phyloP scores from a whole-genome alignment of 2,329 filamentous ascomycete genomes.

The Colletotrichum higginsianum region DNA sequence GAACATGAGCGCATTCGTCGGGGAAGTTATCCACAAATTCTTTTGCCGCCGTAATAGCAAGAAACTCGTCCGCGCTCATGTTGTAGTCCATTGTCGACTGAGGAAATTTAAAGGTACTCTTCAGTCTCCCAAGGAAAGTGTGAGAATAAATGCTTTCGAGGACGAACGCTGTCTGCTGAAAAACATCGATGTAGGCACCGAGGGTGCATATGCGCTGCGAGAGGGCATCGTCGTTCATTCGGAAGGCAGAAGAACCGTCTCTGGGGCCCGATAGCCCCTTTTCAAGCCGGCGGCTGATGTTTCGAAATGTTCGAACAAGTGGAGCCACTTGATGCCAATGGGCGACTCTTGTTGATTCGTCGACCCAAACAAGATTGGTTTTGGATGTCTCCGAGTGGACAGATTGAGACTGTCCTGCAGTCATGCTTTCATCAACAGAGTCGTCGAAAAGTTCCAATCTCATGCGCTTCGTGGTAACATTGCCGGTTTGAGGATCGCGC shows the following conservation, averaged over 20 bases:
- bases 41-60: slow-evolving; percentile 16
- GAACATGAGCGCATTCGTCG: slow-evolving; percentile 11
- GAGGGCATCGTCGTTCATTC: slow-evolving; percentile 10
- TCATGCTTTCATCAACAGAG: not conserved
- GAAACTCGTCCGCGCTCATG: slow-evolving; percentile 24
- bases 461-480: slow-evolving; percentile 31
- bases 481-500: slow-evolving; percentile 17
- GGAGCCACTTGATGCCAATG: slow-evolving; percentile 37
- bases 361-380: slow-evolving; percentile 33
- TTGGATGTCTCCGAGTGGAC: not conserved
- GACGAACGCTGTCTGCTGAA: slow-evolving; percentile 28
- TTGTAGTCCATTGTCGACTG: slow-evolving; percentile 32
- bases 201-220: slow-evolving; percentile 11
- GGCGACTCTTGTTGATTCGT: slow-evolving; percentile 35
- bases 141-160: slow-evolving; percentile 39
- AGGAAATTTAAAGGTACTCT: slow-evolving; percentile 18
- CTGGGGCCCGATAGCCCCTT: slow-evolving; percentile 7
- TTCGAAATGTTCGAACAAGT: slow-evolving; percentile 25
- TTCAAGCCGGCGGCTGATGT: slow-evolving; percentile 14
- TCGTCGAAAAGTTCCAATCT: slow-evolving; percentile 20
- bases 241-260: slow-evolving; percentile 7
- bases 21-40: slow-evolving; percentile 30
- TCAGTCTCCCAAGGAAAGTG: slow-evolving; percentile 29
- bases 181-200: not conserved
- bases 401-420: not conserved